These are phyloP conservation scores for Kurtzmaniella quercitrusa DNA, from an alignment of 1,139 yeast genomes.

Conservation along the genomic window DNA sequence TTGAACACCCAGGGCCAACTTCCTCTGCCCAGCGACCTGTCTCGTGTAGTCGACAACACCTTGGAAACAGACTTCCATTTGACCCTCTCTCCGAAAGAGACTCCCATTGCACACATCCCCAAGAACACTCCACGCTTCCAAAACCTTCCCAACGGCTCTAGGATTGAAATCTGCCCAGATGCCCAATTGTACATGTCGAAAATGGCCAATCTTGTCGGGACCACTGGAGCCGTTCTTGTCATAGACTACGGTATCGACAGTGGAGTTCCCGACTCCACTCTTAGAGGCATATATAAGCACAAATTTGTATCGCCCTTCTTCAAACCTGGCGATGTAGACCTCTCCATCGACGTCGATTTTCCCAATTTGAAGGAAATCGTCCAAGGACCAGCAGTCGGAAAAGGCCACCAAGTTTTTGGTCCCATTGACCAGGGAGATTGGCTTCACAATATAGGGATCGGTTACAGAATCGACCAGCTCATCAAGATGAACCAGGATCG, in stretches of 20 bases:
- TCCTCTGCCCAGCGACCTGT: constrained; percentile 9
- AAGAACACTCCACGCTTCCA: constrained; percentile 47
- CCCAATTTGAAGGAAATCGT: constrained; percentile 40
- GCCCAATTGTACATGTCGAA: constrained; percentile 51
- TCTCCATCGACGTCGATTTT: constrained; percentile 83
- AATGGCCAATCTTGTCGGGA: constrained; percentile 34
- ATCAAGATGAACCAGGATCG: constrained; percentile 28
- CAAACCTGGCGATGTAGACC: constrained; percentile 75
- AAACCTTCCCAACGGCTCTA: constrained; percentile 51
- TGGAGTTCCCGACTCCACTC: constrained; percentile 61
- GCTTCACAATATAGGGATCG: constrained; percentile 74
- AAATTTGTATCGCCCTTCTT: constrained; percentile 73
- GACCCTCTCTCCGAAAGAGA: constrained; percentile 55
- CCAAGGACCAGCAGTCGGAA: constrained; percentile 14
- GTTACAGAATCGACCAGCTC: constrained; percentile 59
- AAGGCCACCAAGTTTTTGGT: constrained; percentile 36
- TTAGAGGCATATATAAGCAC: constrained; percentile 73
- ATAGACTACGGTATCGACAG: constrained; percentile 73
- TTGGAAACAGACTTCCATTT: constrained; percentile 51
- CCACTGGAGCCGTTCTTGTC: constrained; percentile 61
- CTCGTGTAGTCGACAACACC: constrained; percentile 10
- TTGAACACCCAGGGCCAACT: constrained; percentile 35
- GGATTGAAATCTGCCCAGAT: constrained; percentile 75
- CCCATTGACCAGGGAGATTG: constrained; percentile 80
- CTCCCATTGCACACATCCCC: constrained; percentile 63